These are phyloP conservation scores for Corylus heterophylla DNA, from an alignment of 306 rosid genomes.

Conservation along the genomic window DNA sequence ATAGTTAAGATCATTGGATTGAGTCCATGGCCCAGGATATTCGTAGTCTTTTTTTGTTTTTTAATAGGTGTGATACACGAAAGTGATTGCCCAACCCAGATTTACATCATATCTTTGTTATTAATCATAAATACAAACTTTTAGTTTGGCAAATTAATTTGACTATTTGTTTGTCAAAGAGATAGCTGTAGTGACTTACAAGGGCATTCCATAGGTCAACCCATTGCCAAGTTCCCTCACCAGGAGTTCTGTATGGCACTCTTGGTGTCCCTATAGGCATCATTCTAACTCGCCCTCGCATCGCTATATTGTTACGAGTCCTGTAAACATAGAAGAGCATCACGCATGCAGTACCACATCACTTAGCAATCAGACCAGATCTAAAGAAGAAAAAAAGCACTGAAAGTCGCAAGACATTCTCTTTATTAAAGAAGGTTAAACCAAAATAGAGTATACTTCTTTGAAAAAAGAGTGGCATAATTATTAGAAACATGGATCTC, in stretches of 20 bases:
- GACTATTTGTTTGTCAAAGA: background rate
- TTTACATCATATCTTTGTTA: background rate
- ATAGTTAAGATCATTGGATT: background rate
- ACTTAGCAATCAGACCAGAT: background rate
- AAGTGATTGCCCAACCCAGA: background rate
- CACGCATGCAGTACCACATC: slow-evolving; percentile 22
- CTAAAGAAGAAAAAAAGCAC: background rate
- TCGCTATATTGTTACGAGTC: slow-evolving; percentile 48
- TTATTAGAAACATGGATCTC: background rate
- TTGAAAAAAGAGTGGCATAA: background rate
- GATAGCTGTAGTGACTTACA: slow-evolving; percentile 48
- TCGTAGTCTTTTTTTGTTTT: too few species aligned
- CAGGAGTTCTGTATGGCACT: slow-evolving; percentile 87
- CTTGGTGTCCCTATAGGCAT: slow-evolving; percentile 94
- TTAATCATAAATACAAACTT: background rate
- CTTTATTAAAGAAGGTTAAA: background rate
- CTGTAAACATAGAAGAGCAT: slow-evolving; percentile 41
- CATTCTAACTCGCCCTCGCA: slow-evolving; percentile 66
- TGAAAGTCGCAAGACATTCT: background rate
- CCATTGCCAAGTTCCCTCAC: slow-evolving; percentile 94
- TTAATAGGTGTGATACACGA: background rate
- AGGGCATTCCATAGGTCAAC: slow-evolving; percentile 98
- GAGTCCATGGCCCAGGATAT: background rate
- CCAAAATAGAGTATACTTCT: slow-evolving; percentile 1
- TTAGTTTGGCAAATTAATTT: background rate